Evolutionary conservation across 495 filamentous ascomycete genomes (phyloP).

Genomic region (Pyrenopolyporus hunteri): DNA sequence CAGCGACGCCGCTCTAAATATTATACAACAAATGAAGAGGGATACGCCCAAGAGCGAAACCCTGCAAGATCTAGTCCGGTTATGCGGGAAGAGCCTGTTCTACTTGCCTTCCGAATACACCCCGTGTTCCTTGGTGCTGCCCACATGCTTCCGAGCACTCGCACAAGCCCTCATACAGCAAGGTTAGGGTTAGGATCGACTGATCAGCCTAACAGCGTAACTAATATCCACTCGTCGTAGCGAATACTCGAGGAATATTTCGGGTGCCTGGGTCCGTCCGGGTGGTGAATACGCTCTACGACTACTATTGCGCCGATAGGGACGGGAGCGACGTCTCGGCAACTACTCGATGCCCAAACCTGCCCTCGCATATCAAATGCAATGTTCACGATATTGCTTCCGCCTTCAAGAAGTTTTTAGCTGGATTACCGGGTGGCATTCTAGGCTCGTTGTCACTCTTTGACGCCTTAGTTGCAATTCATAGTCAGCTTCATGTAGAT

Average conservation of each 20-base stretch:
- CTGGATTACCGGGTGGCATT: constrained; percentile 74
- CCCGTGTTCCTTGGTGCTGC: constrained; percentile 67
- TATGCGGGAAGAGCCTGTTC: constrained; percentile 74
- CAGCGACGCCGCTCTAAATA: constrained; percentile 58
- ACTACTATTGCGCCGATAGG: constrained; percentile 64
- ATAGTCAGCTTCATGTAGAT: constrained; percentile 58
- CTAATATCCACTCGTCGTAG: constrained; percentile 43
- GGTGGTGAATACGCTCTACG: constrained; percentile 62
- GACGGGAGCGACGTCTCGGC: constrained; percentile 54
- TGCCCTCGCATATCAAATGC: constrained; percentile 60
- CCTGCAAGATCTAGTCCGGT: constrained; percentile 68
- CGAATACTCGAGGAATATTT: constrained; percentile 64
- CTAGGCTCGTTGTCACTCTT: constrained; percentile 72
- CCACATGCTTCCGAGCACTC: constrained; percentile 76
- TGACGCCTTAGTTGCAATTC: constrained; percentile 67
- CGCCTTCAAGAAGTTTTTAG: constrained; percentile 72
- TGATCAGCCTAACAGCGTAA: neutral
- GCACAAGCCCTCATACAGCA: constrained; percentile 68
- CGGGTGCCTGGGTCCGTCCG: constrained; percentile 65
- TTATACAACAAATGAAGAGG: constrained; percentile 52
- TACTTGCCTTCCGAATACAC: constrained; percentile 70
- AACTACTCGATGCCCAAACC: constrained; percentile 59
- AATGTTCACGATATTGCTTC: constrained; percentile 73
- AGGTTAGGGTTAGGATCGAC: constrained; percentile 54
- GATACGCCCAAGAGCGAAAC: constrained; percentile 66